Evolutionary conservation across 75 land plant genomes (phyloP).

Genomic region (Sequoiadendron giganteum): DNA sequence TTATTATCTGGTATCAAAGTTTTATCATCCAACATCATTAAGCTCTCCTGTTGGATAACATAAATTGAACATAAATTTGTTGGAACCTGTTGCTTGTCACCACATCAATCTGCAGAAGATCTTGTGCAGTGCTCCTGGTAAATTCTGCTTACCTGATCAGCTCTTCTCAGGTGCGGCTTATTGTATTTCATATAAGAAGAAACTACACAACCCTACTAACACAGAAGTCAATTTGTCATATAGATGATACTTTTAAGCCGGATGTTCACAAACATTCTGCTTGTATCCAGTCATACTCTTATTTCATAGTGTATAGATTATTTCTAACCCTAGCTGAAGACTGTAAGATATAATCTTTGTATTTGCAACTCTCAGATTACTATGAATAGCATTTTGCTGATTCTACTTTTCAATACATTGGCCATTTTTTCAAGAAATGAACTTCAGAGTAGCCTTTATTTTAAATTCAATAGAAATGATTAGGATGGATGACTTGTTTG

Average conservation of each 20-base stretch:
- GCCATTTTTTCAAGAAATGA: neutral
- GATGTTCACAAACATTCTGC: neutral
- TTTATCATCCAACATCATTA: neutral
- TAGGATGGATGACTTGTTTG: neutral
- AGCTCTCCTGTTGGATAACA: neutral
- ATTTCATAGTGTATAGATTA: conserved; percentile 6
- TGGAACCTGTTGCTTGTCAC: neutral
- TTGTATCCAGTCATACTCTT: neutral
- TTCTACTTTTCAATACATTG: neutral
- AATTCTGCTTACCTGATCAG: neutral
- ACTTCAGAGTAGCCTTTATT: neutral
- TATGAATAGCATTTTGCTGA: neutral
- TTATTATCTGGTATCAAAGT: neutral
- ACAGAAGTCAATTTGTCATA: neutral
- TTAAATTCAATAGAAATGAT: neutral
- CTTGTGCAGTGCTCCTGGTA: neutral
- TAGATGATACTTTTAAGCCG: neutral
- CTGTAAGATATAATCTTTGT: neutral
- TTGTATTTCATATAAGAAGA: neutral
- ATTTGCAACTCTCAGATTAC: neutral
- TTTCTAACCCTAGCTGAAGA: neutral
- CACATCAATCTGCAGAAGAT: neutral
- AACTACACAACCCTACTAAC: neutral
- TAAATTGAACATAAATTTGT: neutral
- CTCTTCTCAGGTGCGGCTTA: neutral